Evolutionary conservation across 768 basidiomycete species (phyloP).

Genomic region (Mycena metata): DNA sequence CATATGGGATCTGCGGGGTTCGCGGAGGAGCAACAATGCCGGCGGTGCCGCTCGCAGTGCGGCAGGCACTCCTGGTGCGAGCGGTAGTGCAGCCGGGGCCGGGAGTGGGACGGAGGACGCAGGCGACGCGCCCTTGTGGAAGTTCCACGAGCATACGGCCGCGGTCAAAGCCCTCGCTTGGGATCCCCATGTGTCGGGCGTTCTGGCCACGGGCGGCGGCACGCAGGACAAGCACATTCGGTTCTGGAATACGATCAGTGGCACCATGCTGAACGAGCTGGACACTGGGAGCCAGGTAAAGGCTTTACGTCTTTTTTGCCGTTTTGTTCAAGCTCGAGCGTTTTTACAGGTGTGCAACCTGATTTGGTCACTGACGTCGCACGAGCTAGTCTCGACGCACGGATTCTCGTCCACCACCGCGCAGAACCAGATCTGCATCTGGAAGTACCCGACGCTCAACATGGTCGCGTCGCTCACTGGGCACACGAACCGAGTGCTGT

Average conservation of each 20-base stretch:
- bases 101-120: constrained; percentile 47
- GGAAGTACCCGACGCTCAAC: constrained; percentile 93
- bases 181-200: constrained; percentile 94
- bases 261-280: constrained; percentile 85
- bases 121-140: constrained; percentile 81
- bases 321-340: constrained; percentile 28
- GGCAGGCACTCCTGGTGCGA: constrained; percentile 38
- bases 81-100: constrained; percentile 44
- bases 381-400: constrained; percentile 98
- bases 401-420: constrained; percentile 95
- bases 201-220: constrained; percentile 95
- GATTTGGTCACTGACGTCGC: constrained; percentile 95
- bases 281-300: constrained; percentile 97
- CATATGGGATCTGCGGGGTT: constrained; percentile 92
- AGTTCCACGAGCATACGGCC: constrained; percentile 96
- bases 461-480: constrained; percentile 97
- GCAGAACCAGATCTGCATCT: constrained; percentile 96
- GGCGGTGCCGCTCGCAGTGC: constrained; percentile 44
- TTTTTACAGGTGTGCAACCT: constrained; percentile 91
- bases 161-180: constrained; percentile 99
- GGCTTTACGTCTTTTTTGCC: constrained; percentile 24
- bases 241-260: constrained; percentile 95
- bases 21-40: constrained; percentile 56
- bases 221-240: constrained; percentile 99
- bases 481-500: constrained; percentile 94